Base-by-base conservation (phyloP, 129 eudicot genomes). In the Flaveria robusta region DNA sequence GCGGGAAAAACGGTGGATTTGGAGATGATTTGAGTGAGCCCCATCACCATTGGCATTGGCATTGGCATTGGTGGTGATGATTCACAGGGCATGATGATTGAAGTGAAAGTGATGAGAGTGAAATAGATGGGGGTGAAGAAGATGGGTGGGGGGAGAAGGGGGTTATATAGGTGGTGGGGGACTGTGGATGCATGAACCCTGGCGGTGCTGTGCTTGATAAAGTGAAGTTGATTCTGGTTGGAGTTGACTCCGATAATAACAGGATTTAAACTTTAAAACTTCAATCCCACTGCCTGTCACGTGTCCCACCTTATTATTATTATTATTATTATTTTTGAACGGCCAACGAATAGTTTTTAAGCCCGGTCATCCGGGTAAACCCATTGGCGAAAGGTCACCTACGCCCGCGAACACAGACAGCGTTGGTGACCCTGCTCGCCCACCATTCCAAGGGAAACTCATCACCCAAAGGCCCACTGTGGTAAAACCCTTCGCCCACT, bases 1-100 rank as follows among this genome's bases (percentile, higher is more conserved):
- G 84, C 63, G 1, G 96, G 96, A 62, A 54, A 34, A 14, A 88
- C 59, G 0, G 91, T 84, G 52, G 78, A 71, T 80, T 74, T 75
- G 42, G 88, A 86, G 55, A 88, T 45, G 75, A 80, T 66, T 11
- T 80, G 79, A n/a, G n/a, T n/a, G n/a, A n/a, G n/a, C n/a, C n/a
- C n/a, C n/a, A n/a, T n/a, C n/a, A n/a, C n/a, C n/a, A n/a, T n/a
- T n/a, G n/a, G n/a, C n/a, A n/a, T n/a, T n/a, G n/a, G n/a, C n/a
- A n/a, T n/a, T n/a, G n/a, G n/a, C n/a, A n/a, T n/a, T n/a, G 39
- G 39, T 34, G 39, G 39, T 34, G 39, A 5, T 11, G 41, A 14
- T 26, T 60, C 66, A 26, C 39, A 60, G 14, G 66, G 66, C 66
- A 60, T 60, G 29, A 7, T 51, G 66, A 2, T 50, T 65, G 11